phyloP scores from a whole-genome alignment of 73 alveolate species.

The Tetrahymena malaccensis region DNA sequence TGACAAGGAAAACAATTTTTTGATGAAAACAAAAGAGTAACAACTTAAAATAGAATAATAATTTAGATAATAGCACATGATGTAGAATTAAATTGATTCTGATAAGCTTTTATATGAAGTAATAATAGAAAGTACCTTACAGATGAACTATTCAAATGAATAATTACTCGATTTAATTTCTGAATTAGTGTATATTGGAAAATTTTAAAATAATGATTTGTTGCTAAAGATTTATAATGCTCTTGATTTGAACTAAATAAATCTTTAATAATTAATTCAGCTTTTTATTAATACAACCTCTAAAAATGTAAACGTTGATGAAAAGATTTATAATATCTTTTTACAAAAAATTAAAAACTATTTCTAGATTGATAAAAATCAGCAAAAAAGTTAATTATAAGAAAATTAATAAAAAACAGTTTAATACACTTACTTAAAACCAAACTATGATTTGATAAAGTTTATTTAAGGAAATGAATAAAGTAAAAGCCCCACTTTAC shows the following conservation, averaged over 20 bases:
- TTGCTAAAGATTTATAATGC: not conserved
- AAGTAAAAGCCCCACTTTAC: not conserved
- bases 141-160: not conserved
- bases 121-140: not conserved
- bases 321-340: not conserved
- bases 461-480: not conserved
- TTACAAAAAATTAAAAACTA: not conserved
- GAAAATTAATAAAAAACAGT: not conserved
- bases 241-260: not conserved
- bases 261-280: not conserved
- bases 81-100: not conserved
- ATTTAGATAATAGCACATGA: not conserved
- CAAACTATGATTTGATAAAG: not conserved
- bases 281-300: not conserved
- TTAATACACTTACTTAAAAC: not conserved
- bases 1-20: not conserved
- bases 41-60: not conserved
- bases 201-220: not conserved
- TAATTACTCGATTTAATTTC: not conserved
- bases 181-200: not conserved
- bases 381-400: not conserved
- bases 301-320: not conserved
- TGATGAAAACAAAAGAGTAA: not conserved
- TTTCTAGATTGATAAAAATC: not conserved
- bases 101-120: not conserved